phyloP scores from a whole-genome alignment of 2,329 filamentous ascomycete genomes.

The Stachybotrys chartarum region DNA sequence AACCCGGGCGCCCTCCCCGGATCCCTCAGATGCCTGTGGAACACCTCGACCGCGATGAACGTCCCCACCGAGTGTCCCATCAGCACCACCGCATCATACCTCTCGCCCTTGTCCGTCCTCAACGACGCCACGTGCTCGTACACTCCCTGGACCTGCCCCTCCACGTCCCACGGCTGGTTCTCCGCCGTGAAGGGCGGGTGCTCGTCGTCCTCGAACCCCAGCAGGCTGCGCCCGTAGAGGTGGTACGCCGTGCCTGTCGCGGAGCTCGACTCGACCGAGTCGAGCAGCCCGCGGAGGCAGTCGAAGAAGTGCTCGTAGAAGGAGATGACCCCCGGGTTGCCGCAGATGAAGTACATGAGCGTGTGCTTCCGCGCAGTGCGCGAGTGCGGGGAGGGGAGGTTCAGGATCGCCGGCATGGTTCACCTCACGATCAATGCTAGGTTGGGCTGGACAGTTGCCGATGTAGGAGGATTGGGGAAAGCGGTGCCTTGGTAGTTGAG shows the following conservation, averaged over 20 bases:
- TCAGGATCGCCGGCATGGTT: slow-evolving; percentile 8
- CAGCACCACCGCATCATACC: slow-evolving; percentile 54
- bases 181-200: slow-evolving; percentile 35
- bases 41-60: slow-evolving; percentile 64
- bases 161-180: slow-evolving; percentile 41
- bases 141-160: slow-evolving; percentile 43
- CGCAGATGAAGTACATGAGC: slow-evolving; percentile 66
- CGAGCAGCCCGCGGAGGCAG: slow-evolving; percentile 46
- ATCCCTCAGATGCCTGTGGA: slow-evolving; percentile 45
- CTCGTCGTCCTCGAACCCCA: slow-evolving; percentile 50
- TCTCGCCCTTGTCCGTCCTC: slow-evolving; percentile 21
- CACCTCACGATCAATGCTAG: background rate
- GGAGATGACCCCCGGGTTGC: slow-evolving; percentile 68
- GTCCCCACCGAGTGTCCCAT: slow-evolving; percentile 69
- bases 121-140: slow-evolving; percentile 28
- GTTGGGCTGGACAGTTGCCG: too few species aligned
- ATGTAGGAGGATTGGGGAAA: too few species aligned
- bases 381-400: slow-evolving; percentile 18
- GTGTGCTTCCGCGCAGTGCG: slow-evolving; percentile 18
- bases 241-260: slow-evolving; percentile 33
- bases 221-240: slow-evolving; percentile 50
- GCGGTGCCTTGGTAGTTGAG: too few species aligned
- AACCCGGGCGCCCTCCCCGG: slow-evolving; percentile 25
- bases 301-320: slow-evolving; percentile 66
- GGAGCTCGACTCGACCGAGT: slow-evolving; percentile 24